Base-by-base conservation (phyloP, 1,139 yeast genomes). In the Pneumocystis wakefieldiae region DNA sequence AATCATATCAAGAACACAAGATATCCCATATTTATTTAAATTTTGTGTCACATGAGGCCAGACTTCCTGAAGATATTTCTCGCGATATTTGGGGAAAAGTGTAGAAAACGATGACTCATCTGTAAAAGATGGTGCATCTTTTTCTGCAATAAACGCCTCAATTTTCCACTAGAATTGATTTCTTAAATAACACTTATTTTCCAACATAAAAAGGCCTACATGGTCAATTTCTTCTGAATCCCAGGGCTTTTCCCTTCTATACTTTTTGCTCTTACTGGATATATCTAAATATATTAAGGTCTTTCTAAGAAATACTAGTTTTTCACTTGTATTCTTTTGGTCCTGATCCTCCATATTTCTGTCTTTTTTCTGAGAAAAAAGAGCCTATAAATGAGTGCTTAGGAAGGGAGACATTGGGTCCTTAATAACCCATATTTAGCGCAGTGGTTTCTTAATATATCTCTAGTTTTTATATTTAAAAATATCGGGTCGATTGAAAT, bases 21-120 rank as follows among this genome's bases (percentile, higher is more conserved):
- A 85, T 63, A 92, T 80, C 66, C 87, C 85, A 70, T 84, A 84
- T 64, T 81, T 80, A 36, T 86, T 89, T 60, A 94, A 77, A 0
- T 92, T 80, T 68, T 81, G 83, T 1, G 97, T 89, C 10, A 92
- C 95, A 69, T 92, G 97, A 64, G 87, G 85, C 98, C 98, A 94
- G 63, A 92, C 82, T 65, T 88, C 85, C 71, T 90, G 85, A 67
- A 92, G 78, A 73, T 92, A 94, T 66, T 81, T 84, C 76, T 94
- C 98, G 76, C 99, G 83, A 76, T 92, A 92, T 76, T 94, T 94
- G 37, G 99, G 99, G 75, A 92, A 92, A 61, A 92, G 78, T 1
- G 97, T 91, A 83, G 91, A 88, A 73, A 94, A 92, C 61, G 95
- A 86, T 24, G 95, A 87, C 73, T 92, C 98, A 74, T 92, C 99